Evolutionary conservation across 495 filamentous ascomycete genomes (phyloP), one percentile per base, ranked within the genome.

Genomic region (Xylaria castorea): DNA sequence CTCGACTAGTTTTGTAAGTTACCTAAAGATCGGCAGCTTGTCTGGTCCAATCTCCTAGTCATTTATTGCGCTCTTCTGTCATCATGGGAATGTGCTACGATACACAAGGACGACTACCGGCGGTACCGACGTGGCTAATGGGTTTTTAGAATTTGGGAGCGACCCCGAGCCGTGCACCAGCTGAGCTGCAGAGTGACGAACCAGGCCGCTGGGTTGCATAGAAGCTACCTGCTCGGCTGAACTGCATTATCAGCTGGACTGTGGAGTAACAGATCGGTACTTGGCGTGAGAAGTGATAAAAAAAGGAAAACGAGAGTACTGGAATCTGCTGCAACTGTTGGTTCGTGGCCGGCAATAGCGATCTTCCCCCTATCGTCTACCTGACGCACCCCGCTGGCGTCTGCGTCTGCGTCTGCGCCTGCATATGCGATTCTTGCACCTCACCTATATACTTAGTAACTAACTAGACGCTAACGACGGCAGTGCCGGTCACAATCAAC

Each of bases 141-240:
- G 12, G 12, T 25, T 64, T 9, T 53, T 27, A 71, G 60, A 36
- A 14, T 63, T 70, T 27, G 25, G 67, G 32, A 36, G 62, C 42
- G 42, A 63, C 42, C 20, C 68, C 53, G 58, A 51, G 32, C 42
- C 30, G 60, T 55, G 25, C 20, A 42, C 32, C 44, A 71, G 69
- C 69, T 71, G 69, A 65, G 32, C 60, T 71, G 57, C 67, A 50
- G 40, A 36, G 53, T 18, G 57, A 61, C 67, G 30, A 62, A 50
- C 55, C n/a, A 60, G 46, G 36, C 30, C 5, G 44, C 68, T 53
- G 68, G 5, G 68, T 48, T 53, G 20, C 38, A 36, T 44, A 27
- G 22, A 70, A 70, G 27, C 30, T 50, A 70, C 25, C 38, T 14
- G 1, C 55, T 22, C 42, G n/a, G 67, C 68, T 62, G 57, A 62